These are phyloP conservation scores for Lentinula sp. DNA, from an alignment of 768 basidiomycete species.

Conservation along the genomic window DNA sequence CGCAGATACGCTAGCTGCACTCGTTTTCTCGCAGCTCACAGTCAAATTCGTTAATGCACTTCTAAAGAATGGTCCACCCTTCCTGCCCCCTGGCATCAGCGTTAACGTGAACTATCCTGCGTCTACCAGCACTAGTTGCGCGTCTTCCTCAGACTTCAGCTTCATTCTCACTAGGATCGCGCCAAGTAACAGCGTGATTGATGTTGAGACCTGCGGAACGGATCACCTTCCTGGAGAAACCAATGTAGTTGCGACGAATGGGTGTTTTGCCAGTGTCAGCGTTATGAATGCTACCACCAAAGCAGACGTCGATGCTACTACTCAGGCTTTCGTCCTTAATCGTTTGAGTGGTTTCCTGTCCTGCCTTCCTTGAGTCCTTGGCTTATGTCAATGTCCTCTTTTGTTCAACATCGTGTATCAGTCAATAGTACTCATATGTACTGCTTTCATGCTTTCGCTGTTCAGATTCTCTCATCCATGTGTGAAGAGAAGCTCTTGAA, in stretches of 20 bases:
- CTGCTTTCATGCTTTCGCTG: no score
- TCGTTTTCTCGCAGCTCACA: conserved; percentile 36
- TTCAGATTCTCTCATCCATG: no score
- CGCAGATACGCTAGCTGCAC: conserved; percentile 29
- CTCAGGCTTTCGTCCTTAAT: conserved; percentile 32
- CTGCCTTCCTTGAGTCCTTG: background rate
- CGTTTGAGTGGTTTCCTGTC: conserved; percentile 26
- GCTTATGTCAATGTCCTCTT: background rate
- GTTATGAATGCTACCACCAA: conserved; percentile 39
- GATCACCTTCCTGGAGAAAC: conserved; percentile 37
- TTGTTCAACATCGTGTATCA: background rate
- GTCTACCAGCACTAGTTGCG: conserved; percentile 24
- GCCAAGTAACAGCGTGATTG: conserved; percentile 22
- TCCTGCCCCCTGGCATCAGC: conserved; percentile 33
- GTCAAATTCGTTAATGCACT: conserved; percentile 29
- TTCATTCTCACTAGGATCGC: conserved; percentile 40
- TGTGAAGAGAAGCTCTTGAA: background rate
- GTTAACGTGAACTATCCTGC: conserved; percentile 49
- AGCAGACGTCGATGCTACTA: conserved; percentile 32
- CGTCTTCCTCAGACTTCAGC: conserved; percentile 28
- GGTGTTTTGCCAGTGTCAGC: conserved; percentile 43
- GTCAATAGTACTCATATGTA: background rate
- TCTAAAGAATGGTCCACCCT: conserved; percentile 22
- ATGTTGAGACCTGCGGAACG: conserved; percentile 40
- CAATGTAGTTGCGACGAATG: conserved; percentile 25